Percentiles rank a stretch among this genome's conserved stretches.
Evolutionary conservation across 2,329 filamentous ascomycete species (phyloP).

Genomic region (Cladosporium sp.): DNA sequence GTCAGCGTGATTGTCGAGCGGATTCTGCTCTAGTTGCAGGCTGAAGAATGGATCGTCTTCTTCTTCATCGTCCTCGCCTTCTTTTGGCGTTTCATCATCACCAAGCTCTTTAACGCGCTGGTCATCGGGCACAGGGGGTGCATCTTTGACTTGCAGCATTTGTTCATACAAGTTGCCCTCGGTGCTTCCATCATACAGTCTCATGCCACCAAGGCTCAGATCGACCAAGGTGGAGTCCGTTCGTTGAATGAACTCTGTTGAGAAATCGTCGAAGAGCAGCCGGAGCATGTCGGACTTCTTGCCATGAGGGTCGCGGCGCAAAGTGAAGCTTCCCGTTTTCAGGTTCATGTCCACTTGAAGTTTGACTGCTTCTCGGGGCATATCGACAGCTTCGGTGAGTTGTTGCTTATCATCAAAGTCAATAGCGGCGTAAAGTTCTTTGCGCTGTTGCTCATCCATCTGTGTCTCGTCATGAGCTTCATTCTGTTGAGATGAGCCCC

Average conservation of each 20-base stretch:
- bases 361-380: slow-evolving; percentile 87
- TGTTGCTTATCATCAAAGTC: slow-evolving; percentile 97
- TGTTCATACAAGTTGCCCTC: slow-evolving; percentile 86
- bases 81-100: slow-evolving; percentile 41
- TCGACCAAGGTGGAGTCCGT: slow-evolving; percentile 88
- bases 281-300: slow-evolving; percentile 76
- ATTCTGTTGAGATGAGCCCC: slow-evolving; percentile 63
- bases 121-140: slow-evolving; percentile 53
- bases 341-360: slow-evolving; percentile 87
- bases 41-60: slow-evolving; percentile 80
- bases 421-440: slow-evolving; percentile 95
- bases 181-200: slow-evolving; percentile 94
- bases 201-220: slow-evolving; percentile 83
- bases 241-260: slow-evolving; percentile 80
- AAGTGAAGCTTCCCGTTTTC: slow-evolving; percentile 92
- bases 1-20: slow-evolving; percentile 86
- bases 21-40: slow-evolving; percentile 89
- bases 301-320: slow-evolving; percentile 80
- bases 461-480: slow-evolving; percentile 71
- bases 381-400: slow-evolving; percentile 78
- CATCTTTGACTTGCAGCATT: slow-evolving; percentile 92
- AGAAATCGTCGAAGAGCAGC: slow-evolving; percentile 90
- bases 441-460: slow-evolving; percentile 92
- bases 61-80: slow-evolving; percentile 39
- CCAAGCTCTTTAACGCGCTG: slow-evolving; percentile 45